Base-by-base conservation (phyloP, 2,329 filamentous ascomycete genomes). In the Thelonectria blattea region DNA sequence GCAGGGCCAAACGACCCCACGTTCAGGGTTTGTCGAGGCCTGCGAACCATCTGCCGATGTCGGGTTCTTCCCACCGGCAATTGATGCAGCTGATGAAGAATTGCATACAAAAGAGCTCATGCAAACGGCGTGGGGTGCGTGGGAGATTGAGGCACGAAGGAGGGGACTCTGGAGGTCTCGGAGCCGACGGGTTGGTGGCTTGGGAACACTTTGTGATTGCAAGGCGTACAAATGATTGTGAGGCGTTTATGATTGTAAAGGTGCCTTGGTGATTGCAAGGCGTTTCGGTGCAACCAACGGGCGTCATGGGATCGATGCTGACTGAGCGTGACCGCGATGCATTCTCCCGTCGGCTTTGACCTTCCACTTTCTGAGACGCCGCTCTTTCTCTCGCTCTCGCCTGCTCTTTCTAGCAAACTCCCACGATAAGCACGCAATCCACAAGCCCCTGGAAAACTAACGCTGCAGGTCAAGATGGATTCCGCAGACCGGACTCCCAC, bases 261-360 rank as follows among this genome's bases (percentile, higher is more conserved):
- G 22, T n/a, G 39, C 20, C n/a, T 10, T 17, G 39, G 41, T 54
- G 42, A 54, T 54, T 45, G 52, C 11, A 42, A n/a, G 39, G 39
- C 30, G 3, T 37, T 14, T 17, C 27, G 17, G n/a, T 18, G 22
- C 41, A 30, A 17, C 43, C 43, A 47, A 47, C 52, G 20, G 45
- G 43, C 34, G 12, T 42, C 43, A 14, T 3, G 32, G 20, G 30
- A 41, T 37, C 43, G 15, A 32, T 39, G 52, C 52, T 48, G 43
- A 41, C 32, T n/a, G 52, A 55, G 2, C 7, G n/a, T 8, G 39
- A 14, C 42, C 42, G 9, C 15, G 22, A 46, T 46, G 22, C 18
- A 18, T 24, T 46, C 18, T 22, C 10, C 20, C 22, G 12, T 27
- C 43, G 43, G 43, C 43, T 46, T 46, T 46, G 20, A 46, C 27